Base-by-base conservation (phyloP, 345 rosid species). In the Populus simonii region DNA sequence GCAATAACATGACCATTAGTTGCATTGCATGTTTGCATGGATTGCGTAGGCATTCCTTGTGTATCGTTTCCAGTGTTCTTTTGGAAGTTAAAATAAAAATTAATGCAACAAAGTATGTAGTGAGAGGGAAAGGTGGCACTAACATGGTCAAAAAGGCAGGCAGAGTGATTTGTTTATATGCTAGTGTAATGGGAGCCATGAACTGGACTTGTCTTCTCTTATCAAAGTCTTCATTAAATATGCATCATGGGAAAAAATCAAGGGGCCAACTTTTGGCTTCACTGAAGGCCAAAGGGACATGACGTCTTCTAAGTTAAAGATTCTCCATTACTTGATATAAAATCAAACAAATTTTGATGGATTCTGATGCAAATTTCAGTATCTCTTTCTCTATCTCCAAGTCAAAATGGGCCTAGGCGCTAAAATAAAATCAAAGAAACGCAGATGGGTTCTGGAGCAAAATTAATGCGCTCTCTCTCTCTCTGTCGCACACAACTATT, bases 121-220 rank as follows among this genome's bases (percentile, higher is more conserved):
- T 69, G 81, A 78, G 55, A 61, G 78, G 82, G 61, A 87, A 82
- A 86, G 85, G 76, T 62, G 81, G 85, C 92, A 88, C 87, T 89
- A 86, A 76, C 80, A 31, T 87, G 86, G 91, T 85, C 86, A 89
- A 87, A 88, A 90, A 75, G 82, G 74, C 43, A 0, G 55, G 63
- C 68, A 75, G 61, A 63, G 39, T 43, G 78, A 78, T 83, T 84
- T 83, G 80, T 78, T 68, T 62, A 77, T 68, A 81, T 79, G 89
- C 86, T 84, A 76, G 80, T 84, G 88, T 83, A 76, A 80, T 84
- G 88, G 81, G 66, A 89, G 89, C 91, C 83, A 86, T 83, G 86
- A 86, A 86, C 85, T 86, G 87, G 87, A 83, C 82, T 77, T 80
- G 84, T 89, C 84, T 80, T 81, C n/a, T 82, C 70, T 77, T 78